Conservation (phyloP, 352 stramenopile genomes). For the Globisporangium camurandrum region DNA sequence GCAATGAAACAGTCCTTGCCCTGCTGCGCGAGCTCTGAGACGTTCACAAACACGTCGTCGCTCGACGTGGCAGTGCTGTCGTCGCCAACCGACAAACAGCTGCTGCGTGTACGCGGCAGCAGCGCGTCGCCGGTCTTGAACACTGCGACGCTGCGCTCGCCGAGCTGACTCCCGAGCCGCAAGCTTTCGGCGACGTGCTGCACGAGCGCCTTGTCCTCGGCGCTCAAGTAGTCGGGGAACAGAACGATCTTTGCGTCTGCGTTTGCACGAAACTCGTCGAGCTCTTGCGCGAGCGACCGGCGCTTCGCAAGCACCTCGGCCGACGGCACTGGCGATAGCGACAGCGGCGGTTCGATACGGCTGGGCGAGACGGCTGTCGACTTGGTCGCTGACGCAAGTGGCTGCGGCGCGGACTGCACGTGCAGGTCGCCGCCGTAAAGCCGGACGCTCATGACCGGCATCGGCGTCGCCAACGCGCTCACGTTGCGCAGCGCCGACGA, state of each 20-base stretch:
- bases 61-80: conserved; percentile 1
- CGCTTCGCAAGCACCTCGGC: conserved; percentile 13
- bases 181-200: conserved; percentile 43
- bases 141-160: conserved; percentile 48
- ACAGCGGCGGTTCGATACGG: not conserved
- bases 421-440: conserved; percentile 9
- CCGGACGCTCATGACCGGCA: conserved; percentile 5
- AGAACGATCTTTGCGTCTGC: conserved; percentile 41
- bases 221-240: conserved; percentile 61
- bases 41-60: conserved; percentile 67
- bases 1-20: conserved; percentile 72
- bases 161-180: conserved; percentile 51
- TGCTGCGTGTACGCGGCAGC: not conserved
- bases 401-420: conserved; percentile 2
- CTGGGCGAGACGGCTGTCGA: not conserved
- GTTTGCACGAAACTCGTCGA: conserved; percentile 44
- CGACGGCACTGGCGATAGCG: not conserved
- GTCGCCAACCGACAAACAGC: no score
- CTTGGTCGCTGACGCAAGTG: not conserved
- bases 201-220: conserved; percentile 46
- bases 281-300: conserved; percentile 46
- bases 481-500: conserved; percentile 2
- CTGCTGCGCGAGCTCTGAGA: conserved; percentile 57
- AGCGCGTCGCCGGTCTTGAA: conserved; percentile 38
- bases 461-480: not conserved